Evolutionary conservation across 2,329 filamentous ascomycete genomes (phyloP).

Genomic region (Epichloe sibirici): DNA sequence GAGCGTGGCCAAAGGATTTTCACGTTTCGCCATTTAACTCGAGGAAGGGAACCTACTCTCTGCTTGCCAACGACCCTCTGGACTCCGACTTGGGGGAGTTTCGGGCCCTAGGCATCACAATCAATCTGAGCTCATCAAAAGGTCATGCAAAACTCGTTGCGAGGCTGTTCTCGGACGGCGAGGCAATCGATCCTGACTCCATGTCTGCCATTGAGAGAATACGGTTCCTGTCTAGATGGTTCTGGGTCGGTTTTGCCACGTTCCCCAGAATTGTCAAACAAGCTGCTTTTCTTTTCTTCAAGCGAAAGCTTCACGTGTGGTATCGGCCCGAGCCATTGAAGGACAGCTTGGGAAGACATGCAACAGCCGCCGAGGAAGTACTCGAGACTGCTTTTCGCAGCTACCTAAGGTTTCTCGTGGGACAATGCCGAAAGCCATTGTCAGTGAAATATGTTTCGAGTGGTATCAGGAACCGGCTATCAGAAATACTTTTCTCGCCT

Average conservation of each 20-base stretch:
- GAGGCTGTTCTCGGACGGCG: constrained; percentile 40
- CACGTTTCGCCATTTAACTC: constrained; percentile 68
- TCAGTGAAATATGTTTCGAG: constrained; percentile 41
- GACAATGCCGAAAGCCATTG: constrained; percentile 30
- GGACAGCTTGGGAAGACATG: constrained; percentile 40
- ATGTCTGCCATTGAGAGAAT: constrained; percentile 31
- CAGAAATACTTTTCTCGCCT: constrained; percentile 27
- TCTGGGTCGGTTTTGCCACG: constrained; percentile 55
- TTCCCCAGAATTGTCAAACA: constrained; percentile 54
- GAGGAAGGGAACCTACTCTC: constrained; percentile 40
- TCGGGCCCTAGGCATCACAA: constrained; percentile 42
- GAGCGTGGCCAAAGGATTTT: constrained; percentile 57
- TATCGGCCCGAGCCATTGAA: constrained; percentile 49
- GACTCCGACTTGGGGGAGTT: constrained; percentile 21
- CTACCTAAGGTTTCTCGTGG: constrained; percentile 38
- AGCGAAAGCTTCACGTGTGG: constrained; percentile 48
- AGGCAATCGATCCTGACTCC: constrained; percentile 34
- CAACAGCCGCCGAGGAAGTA: constrained; percentile 34
- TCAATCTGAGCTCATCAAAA: constrained; percentile 49
- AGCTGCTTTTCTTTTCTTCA: constrained; percentile 44
- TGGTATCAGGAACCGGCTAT: constrained; percentile 27
- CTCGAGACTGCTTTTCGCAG: constrained; percentile 35
- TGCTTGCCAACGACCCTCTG: constrained; percentile 35
- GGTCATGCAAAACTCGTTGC: constrained; percentile 48
- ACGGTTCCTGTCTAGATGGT: constrained; percentile 43